These are phyloP conservation scores for Stentor roeselii DNA, from an alignment of 73 alveolate genomes.

Conservation along the genomic window DNA sequence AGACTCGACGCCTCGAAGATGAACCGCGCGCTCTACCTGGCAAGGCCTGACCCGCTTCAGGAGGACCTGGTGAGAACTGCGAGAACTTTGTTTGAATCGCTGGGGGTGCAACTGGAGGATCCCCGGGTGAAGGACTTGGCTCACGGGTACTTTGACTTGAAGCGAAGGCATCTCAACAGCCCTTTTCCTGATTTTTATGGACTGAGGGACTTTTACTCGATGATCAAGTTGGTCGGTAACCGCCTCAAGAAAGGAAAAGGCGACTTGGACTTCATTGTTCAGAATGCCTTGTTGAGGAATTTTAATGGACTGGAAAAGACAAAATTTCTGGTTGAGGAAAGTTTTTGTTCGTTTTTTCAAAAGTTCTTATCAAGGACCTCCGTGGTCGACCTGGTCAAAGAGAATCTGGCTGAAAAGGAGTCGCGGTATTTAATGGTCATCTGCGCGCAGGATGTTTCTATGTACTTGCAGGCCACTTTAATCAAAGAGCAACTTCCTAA, in stretches of 20 bases:
- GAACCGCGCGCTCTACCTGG: constrained; percentile 56
- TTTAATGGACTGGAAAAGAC: constrained; percentile 4
- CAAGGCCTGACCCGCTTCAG: constrained; percentile 61
- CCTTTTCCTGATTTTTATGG: constrained; percentile 22
- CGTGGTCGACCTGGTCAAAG: background rate
- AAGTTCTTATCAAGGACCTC: background rate
- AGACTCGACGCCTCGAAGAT: constrained; percentile 60
- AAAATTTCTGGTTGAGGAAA: background rate
- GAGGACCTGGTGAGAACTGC: constrained; percentile 47
- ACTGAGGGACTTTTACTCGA: constrained; percentile 19
- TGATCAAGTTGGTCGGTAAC: background rate
- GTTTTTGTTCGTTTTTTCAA: background rate
- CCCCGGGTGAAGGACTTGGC: constrained; percentile 6
- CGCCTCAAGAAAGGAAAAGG: background rate
- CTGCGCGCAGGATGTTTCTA: background rate
- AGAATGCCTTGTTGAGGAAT: background rate
- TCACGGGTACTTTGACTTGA: constrained; percentile 17
- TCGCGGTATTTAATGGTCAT: constrained; percentile 25
- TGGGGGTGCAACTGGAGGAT: background rate
- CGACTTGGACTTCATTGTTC: background rate
- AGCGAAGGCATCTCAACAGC: background rate
- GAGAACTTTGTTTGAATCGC: background rate
- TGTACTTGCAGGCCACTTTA: background rate
- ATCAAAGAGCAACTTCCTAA: background rate
- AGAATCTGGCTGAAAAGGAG: background rate